Conservation (phyloP, 441 rosid species). For the Gossypium davidsonii region DNA sequence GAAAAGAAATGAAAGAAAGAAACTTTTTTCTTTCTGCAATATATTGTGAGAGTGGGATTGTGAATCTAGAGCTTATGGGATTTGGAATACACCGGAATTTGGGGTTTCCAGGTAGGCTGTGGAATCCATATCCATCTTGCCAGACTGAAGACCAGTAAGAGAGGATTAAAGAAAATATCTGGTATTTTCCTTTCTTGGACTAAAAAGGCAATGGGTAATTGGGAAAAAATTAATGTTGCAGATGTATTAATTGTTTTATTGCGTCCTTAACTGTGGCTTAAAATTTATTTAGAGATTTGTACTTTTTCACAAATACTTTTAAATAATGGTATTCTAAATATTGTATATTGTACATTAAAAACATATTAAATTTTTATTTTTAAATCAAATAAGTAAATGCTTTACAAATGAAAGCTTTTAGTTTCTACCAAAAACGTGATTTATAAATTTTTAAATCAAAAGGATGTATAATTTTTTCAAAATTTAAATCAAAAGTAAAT, state of each 20-base stretch:
- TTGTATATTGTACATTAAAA: too few relatives aligned
- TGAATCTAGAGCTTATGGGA: constrained; percentile 31
- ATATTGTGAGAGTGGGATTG: neutral
- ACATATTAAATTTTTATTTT: too few relatives aligned
- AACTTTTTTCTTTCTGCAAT: neutral
- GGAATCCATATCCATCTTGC: constrained; percentile 24
- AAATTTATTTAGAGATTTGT: too few relatives aligned
- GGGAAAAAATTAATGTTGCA: neutral
- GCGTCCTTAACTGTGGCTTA: neutral
- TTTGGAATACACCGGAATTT: neutral
- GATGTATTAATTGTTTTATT: too few relatives aligned
- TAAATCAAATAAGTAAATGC: neutral
- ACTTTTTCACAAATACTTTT: neutral
- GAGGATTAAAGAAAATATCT: neutral
- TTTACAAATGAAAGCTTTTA: too few relatives aligned
- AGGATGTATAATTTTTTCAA: neutral
- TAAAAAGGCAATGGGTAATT: neutral
- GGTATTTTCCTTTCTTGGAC: neutral
- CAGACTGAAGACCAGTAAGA: neutral
- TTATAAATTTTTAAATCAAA: neutral
- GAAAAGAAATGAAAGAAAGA: neutral
- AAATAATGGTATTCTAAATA: neutral
- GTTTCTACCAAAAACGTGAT: neutral
- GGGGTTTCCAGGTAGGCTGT: constrained; percentile 13
- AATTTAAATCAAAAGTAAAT: neutral